These are phyloP conservation scores for Sporothrix pseudoabietina DNA, from an alignment of 2,329 filamentous ascomycete genomes.

Conservation along the genomic window DNA sequence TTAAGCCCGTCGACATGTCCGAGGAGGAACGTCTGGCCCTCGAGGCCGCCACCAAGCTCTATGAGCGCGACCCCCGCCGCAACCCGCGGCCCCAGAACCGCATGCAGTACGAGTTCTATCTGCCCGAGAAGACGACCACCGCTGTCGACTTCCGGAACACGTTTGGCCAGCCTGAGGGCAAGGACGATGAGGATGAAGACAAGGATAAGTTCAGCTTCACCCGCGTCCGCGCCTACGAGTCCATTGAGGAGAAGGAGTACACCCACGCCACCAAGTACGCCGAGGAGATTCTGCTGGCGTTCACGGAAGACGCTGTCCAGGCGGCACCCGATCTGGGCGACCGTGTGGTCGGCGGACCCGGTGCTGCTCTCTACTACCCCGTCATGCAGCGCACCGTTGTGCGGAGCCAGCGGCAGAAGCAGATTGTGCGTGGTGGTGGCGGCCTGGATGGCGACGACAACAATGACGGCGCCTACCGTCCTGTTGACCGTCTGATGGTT, in stretches of 20 bases:
- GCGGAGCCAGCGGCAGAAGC: conserved; percentile 64
- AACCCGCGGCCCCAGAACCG: conserved; percentile 59
- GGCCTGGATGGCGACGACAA: conserved; percentile 43
- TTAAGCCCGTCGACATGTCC: conserved; percentile 61
- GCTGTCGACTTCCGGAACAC: conserved; percentile 61
- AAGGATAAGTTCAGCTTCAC: conserved; percentile 62
- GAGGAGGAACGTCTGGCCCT: conserved; percentile 57
- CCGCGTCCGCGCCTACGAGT: conserved; percentile 66
- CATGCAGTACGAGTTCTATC: conserved; percentile 69
- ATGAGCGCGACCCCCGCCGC: conserved; percentile 59
- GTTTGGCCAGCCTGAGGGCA: conserved; percentile 60
- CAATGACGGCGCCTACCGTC: conserved; percentile 43
- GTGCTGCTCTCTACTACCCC: conserved; percentile 68
- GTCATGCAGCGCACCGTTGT: conserved; percentile 66
- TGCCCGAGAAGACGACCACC: conserved; percentile 53
- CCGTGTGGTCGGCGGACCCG: conserved; percentile 51
- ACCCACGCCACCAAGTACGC: conserved; percentile 63
- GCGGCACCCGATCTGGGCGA: conserved; percentile 38
- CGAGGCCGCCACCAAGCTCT: conserved; percentile 53
- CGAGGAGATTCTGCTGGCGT: conserved; percentile 63
- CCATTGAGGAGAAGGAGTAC: conserved; percentile 58
- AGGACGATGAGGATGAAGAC: conserved; percentile 50
- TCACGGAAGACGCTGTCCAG: conserved; percentile 52
- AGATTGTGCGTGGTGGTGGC: conserved; percentile 58
- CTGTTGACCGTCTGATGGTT: conserved; percentile 59